Evolutionary conservation across 2,329 filamentous ascomycete genomes (phyloP).

Genomic region (Periglandula ipomoeae): DNA sequence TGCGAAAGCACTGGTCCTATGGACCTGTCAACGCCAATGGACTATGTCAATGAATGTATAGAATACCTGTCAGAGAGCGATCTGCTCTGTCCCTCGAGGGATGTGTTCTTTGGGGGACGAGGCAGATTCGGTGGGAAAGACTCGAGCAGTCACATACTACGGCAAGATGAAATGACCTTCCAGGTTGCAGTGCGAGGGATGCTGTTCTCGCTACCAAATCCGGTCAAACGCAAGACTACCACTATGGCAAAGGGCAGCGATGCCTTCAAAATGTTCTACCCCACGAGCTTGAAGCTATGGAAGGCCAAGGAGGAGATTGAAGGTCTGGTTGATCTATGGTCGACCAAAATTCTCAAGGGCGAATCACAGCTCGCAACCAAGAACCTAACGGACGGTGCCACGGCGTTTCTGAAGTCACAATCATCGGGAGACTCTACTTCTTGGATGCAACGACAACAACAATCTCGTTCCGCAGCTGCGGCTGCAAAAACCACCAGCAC

Average conservation of each 20-base stretch:
- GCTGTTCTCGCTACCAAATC: slow-evolving; percentile 73
- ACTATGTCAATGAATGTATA: slow-evolving; percentile 77
- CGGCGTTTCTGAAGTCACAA: slow-evolving; percentile 38
- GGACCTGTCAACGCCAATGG: slow-evolving; percentile 54
- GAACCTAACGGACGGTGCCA: slow-evolving; percentile 35
- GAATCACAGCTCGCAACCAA: slow-evolving; percentile 30
- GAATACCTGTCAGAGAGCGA: slow-evolving; percentile 83
- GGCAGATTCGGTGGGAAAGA: slow-evolving; percentile 45
- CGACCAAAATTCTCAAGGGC: slow-evolving; percentile 49
- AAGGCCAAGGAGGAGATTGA: slow-evolving; percentile 73
- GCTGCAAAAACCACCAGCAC: slow-evolving; percentile 8
- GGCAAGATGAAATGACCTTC: slow-evolving; percentile 91
- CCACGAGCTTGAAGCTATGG: slow-evolving; percentile 76
- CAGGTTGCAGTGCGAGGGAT: slow-evolving; percentile 83
- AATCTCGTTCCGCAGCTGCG: slow-evolving; percentile 11
- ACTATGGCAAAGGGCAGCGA: slow-evolving; percentile 41
- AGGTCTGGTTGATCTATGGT: slow-evolving; percentile 61
- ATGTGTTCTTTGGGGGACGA: slow-evolving; percentile 55
- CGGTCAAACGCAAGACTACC: slow-evolving; percentile 62
- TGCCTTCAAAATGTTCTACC: slow-evolving; percentile 86
- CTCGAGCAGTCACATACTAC: slow-evolving; percentile 61
- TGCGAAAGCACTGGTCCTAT: slow-evolving; percentile 51
- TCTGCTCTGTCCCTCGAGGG: slow-evolving; percentile 66
- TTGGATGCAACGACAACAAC: slow-evolving; percentile 26
- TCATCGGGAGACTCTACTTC: slow-evolving; percentile 17